Evolutionary conservation across 345 rosid genomes (phyloP).

Genomic region (Streptanthus diversifolius): DNA sequence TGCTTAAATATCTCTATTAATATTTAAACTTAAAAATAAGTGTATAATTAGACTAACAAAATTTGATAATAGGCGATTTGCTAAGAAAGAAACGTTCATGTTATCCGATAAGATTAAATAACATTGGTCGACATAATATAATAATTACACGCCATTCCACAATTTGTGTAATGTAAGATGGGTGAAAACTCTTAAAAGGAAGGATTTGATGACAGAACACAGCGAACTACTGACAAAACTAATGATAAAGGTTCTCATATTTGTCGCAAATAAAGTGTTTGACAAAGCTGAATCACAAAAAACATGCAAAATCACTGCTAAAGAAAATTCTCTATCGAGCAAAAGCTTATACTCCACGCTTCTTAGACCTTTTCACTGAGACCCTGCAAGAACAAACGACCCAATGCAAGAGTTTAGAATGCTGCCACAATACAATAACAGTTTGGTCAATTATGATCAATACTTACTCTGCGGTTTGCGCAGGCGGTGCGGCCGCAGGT

Average conservation of each 20-base stretch:
- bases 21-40: neutral
- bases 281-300: slow-evolving; percentile 17
- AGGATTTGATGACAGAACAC: neutral
- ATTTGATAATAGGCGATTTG: neutral
- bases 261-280: neutral
- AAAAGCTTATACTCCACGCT: slow-evolving; percentile 34
- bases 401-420: neutral
- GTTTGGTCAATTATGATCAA: neutral
- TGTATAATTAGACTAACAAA: neutral
- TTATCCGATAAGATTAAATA: neutral
- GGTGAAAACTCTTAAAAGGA: neutral
- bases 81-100: neutral
- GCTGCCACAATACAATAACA: neutral
- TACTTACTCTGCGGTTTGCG: slow-evolving; percentile 42
- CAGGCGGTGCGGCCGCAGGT: slow-evolving; percentile 40
- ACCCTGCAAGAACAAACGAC: slow-evolving; percentile 37
- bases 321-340: neutral
- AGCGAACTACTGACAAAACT: slow-evolving; percentile 1
- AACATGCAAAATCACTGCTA: slow-evolving; percentile 16
- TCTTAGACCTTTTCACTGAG: slow-evolving; percentile 45
- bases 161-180: no score
- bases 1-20: neutral
- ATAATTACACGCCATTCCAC: neutral
- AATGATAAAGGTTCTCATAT: neutral
- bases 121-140: neutral